Base-by-base conservation (phyloP, 2,329 filamentous ascomycete genomes). In the Blastomyces percursus region DNA sequence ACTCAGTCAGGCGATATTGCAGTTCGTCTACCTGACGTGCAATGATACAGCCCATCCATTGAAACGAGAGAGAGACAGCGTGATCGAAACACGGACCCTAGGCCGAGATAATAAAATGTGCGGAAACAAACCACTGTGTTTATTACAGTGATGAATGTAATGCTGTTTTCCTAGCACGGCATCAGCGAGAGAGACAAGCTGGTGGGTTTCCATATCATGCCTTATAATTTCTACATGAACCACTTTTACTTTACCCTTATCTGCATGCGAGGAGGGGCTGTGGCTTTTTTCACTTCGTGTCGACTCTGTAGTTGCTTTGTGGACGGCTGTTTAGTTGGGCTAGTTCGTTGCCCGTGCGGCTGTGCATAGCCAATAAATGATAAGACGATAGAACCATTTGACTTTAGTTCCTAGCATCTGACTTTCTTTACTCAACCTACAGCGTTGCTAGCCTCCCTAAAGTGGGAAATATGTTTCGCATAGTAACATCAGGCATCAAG, bases 1-100 rank as follows among this genome's bases (percentile, higher is more conserved):
- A 99, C 93, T 67, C 94, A 97, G 77, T 96, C 91, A 16, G 93
- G 93, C 67, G 93, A 97, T 74, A 97, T 97, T 73, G 91, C 93
- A 32, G 92, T 97, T 64, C 84, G 93, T 70, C 82, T 97, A 76
- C 93, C 93, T n/a, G 93, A 97, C 75, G 89, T 88, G 66, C 87
- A 89, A 77, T 91, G 80, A 83, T 71, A 62, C 67, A 68, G 60
- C 63, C 35, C 42, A 35, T 40, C 27, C 40, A 30, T 21, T 27
- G 19, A 24, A 46, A 24, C 21, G 46, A 46, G 3, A 3, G 12
- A 30, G 19, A 9, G 24, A 38, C 24, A 48, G 30, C 27, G 30
- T 30, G 30, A 48, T 19, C 3, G 24, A 32, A 38, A 51, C 32
- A 60, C 24, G 38, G 24, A 46, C 9, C 19, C 21, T 12, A 48